Conservation (phyloP, 2,329 filamentous ascomycete species). For the Trichoderma afroharzianum region DNA sequence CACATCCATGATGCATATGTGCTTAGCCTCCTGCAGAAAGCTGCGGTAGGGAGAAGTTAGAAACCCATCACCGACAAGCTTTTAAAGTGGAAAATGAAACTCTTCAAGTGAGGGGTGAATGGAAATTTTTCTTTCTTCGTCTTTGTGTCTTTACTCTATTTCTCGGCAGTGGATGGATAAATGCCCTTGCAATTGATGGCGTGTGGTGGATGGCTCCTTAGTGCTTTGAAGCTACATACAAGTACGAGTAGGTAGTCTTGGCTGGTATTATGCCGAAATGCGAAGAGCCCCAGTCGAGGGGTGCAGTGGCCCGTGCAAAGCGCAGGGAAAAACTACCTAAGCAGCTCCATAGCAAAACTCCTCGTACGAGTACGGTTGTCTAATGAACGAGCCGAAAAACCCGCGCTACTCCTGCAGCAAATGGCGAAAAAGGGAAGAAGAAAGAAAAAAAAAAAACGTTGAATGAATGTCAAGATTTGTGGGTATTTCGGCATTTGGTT, state of each 20-base stretch:
- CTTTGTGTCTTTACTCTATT: not conserved
- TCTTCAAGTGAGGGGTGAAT: not conserved
- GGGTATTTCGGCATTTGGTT: conserved; percentile 9
- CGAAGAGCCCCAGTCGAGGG: not conserved
- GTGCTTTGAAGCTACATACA: not conserved
- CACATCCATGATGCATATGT: conserved; percentile 17
- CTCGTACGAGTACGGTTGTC: not conserved
- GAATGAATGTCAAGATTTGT: not conserved
- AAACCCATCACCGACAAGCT: too few species aligned
- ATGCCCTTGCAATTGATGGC: not conserved
- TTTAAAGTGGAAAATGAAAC: not conserved
- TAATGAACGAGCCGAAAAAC: not conserved
- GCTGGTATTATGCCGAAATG: not conserved
- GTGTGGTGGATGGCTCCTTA: not conserved
- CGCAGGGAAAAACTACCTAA: not conserved
- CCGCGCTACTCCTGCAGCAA: not conserved
- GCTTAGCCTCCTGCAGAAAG: conserved; percentile 9
- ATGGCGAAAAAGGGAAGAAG: not conserved
- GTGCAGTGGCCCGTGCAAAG: not conserved
- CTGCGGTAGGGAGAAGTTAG: not conserved
- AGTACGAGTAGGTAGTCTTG: not conserved
- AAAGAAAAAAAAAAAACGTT: not conserved
- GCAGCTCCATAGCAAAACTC: not conserved
- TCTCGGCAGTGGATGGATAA: not conserved
- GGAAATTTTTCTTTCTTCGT: not conserved